phyloP scores from a whole-genome alignment of 2,329 filamentous ascomycete species.

The Teratosphaeria epicoccoides region DNA sequence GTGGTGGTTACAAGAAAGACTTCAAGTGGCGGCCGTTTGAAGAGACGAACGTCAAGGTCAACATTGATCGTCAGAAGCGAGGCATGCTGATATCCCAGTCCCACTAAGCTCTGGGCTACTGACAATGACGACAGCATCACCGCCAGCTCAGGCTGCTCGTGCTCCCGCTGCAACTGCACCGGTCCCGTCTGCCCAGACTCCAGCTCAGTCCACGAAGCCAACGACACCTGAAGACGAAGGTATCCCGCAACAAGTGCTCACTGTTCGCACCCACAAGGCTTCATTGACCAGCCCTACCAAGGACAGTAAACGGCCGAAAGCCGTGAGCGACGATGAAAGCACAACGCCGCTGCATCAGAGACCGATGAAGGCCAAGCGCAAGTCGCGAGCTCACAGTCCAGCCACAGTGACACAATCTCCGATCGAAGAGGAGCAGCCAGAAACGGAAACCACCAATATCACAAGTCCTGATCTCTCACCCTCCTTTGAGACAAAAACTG shows the following conservation, averaged over 20 bases:
- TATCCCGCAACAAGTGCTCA: constrained; percentile 1
- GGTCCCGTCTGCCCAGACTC: constrained; percentile 3
- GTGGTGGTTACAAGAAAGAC: constrained; percentile 63
- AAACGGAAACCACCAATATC: neutral
- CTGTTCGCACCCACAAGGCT: neutral
- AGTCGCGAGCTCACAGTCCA: neutral
- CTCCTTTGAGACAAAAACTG: neutral
- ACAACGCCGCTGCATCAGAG: constrained; percentile 3
- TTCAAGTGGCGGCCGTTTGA: constrained; percentile 67
- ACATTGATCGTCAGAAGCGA: constrained; percentile 38
- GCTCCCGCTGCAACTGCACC: neutral
- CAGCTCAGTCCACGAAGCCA: constrained; percentile 10
- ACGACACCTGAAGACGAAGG: constrained; percentile 9
- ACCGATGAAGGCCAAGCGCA: constrained; percentile 10
- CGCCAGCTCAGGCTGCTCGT: constrained; percentile 7
- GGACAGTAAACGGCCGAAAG: constrained; percentile 8
- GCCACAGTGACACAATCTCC: neutral
- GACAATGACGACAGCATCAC: constrained; percentile 8
- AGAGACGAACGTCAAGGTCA: constrained; percentile 46
- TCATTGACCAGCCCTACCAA: neutral
- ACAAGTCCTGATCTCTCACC: neutral
- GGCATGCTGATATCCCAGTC: constrained; percentile 11
- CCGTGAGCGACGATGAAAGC: constrained; percentile 3
- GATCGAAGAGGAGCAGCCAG: neutral
- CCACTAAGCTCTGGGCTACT: constrained; percentile 1